Conservation (phyloP, 495 filamentous ascomycete species). For the Annulohypoxylon maeteangense region DNA sequence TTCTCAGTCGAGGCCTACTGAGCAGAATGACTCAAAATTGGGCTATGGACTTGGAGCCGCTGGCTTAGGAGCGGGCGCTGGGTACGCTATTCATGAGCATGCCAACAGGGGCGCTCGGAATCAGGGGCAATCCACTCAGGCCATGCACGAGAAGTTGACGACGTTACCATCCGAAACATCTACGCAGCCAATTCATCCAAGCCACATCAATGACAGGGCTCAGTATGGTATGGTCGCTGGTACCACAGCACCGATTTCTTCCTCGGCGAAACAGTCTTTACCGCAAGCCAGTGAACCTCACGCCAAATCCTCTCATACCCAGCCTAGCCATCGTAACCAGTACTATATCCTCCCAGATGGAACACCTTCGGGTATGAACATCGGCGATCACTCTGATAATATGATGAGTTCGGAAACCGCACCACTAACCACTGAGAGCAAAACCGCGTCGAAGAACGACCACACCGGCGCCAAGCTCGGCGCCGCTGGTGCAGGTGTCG, state of each 20-base stretch:
- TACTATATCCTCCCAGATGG: constrained; percentile 40
- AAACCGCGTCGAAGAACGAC: neutral
- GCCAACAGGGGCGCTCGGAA: constrained; percentile 2
- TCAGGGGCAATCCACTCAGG: neutral
- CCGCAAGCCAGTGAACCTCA: neutral
- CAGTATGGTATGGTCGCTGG: neutral
- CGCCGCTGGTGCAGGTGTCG: constrained; percentile 16
- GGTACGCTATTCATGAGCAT: constrained; percentile 29
- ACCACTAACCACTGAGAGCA: neutral
- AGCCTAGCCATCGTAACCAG: constrained; percentile 24
- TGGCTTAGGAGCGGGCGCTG: constrained; percentile 30
- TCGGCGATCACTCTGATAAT: neutral
- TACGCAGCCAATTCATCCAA: neutral
- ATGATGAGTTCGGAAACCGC: neutral
- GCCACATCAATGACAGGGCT: constrained; percentile 8
- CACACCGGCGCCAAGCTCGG: constrained; percentile 21
- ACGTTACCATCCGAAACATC: neutral
- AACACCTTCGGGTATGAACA: constrained; percentile 41
- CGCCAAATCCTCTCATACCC: neutral
- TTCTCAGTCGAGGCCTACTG: constrained; percentile 11
- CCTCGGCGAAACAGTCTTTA: neutral
- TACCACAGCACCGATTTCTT: neutral
- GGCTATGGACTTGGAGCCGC: constrained; percentile 31
- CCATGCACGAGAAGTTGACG: constrained; percentile 8
- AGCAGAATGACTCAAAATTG: constrained; percentile 4